Conservation (phyloP, 2,329 filamentous ascomycete genomes). For the Rhexocercosporidium sp. region DNA sequence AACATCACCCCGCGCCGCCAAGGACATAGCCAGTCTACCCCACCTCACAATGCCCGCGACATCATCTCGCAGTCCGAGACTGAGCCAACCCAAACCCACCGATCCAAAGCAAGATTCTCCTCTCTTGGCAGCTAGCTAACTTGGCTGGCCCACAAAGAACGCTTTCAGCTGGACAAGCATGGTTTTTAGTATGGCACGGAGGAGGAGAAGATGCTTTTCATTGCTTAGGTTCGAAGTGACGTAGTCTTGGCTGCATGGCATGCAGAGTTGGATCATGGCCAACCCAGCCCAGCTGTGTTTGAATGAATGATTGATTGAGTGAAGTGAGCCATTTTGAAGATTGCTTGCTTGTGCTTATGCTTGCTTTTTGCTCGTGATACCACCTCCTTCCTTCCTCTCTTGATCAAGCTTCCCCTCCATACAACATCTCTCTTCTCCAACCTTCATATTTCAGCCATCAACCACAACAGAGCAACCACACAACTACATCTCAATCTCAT, state of each 20-base stretch:
- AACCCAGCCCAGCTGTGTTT: neutral
- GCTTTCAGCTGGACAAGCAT: slow-evolving; percentile 14
- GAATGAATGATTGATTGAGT: neutral
- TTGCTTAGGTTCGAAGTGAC: slow-evolving; percentile 4
- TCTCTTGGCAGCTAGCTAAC: slow-evolving; percentile 5
- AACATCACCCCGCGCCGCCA: slow-evolving; percentile 10
- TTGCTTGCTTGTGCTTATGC: too few relatives aligned
- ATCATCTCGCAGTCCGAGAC: slow-evolving; percentile 41
- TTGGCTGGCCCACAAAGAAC: neutral
- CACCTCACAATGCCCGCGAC: slow-evolving; percentile 48
- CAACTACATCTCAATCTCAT: neutral
- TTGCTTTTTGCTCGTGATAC: neutral
- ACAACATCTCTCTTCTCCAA: neutral
- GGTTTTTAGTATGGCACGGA: neutral
- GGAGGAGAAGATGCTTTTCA: neutral
- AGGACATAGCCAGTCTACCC: neutral
- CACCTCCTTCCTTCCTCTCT: neutral
- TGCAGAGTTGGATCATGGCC: too few relatives aligned
- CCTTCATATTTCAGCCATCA: neutral
- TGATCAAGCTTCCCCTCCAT: neutral
- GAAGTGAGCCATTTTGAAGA: neutral
- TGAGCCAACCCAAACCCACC: slow-evolving; percentile 22
- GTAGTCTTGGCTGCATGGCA: slow-evolving; percentile 4
- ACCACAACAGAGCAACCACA: neutral
- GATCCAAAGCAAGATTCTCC: slow-evolving; percentile 3